Evolutionary conservation across 2,329 filamentous ascomycete genomes (phyloP).

Genomic region (Exophiala xenobiotica): DNA sequence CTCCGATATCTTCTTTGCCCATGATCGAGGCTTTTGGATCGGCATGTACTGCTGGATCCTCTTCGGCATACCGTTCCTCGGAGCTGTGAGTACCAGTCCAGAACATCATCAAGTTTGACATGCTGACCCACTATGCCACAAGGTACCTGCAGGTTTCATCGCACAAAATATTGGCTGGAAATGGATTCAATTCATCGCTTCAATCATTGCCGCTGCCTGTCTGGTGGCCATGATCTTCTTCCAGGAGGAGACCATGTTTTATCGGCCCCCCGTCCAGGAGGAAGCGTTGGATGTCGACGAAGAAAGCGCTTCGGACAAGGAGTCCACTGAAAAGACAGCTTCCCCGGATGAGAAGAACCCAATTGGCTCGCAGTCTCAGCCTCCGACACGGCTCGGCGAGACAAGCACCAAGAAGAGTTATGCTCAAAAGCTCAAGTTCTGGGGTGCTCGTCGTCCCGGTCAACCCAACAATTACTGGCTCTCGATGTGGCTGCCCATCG

Average conservation of each 20-base stretch:
- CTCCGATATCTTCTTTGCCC: conserved; percentile 47
- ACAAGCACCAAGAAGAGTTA: conserved; percentile 13
- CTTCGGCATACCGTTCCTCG: conserved; percentile 45
- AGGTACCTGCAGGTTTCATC: conserved; percentile 51
- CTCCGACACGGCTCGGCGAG: conserved; percentile 1
- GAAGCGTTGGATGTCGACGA: conserved; percentile 9
- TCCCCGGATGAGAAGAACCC: conserved; percentile 4
- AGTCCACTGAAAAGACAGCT: not conserved
- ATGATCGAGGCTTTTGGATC: conserved; percentile 57
- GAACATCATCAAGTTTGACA: not conserved
- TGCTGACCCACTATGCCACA: conserved; percentile 2
- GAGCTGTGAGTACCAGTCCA: conserved; percentile 30
- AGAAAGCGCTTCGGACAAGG: conserved; percentile 5
- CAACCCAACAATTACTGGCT: conserved; percentile 27
- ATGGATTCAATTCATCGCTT: conserved; percentile 54
- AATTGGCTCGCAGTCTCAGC: not conserved
- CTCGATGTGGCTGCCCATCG: conserved; percentile 21
- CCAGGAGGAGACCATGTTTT: conserved; percentile 50
- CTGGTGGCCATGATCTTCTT: conserved; percentile 53
- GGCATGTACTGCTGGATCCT: conserved; percentile 56
- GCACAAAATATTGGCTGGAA: conserved; percentile 52
- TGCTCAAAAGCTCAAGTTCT: conserved; percentile 18
- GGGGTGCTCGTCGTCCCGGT: conserved; percentile 22
- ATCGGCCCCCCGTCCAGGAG: conserved; percentile 12
- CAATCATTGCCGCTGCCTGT: conserved; percentile 49